Evolutionary conservation across 192 early-diverging fungal genomes (phyloP), one percentile per base, ranked within the genome.

Genomic region (Piromyces finnis): DNA sequence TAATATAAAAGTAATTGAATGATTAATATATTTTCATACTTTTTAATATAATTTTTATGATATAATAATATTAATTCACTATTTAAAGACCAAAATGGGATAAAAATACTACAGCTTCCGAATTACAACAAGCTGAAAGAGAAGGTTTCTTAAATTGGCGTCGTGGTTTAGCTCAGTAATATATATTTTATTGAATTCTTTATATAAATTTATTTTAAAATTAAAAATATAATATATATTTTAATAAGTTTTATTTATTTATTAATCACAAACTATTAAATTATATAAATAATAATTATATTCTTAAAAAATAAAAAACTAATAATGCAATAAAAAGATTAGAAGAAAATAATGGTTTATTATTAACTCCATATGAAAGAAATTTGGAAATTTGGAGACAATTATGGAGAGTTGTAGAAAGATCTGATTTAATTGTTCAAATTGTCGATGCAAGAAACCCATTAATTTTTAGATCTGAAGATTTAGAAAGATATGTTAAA

Each of bases 301-400:
- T n/a, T n/a, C n/a, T n/a, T n/a, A n/a, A n/a, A n/a, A n/a, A n/a
- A n/a, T n/a, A n/a, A n/a, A n/a, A n/a, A n/a, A n/a, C n/a, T n/a
- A n/a, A n/a, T n/a, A n/a, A n/a, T n/a, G n/a, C n/a, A n/a, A n/a
- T n/a, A n/a, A n/a, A n/a, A n/a, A 94, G 87, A 28, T 85, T 99
- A 78, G 94, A 98, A 83, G 98, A 99, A 82, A 91, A 95, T 26
- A 94, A 98, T 82, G 94, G 94, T 0, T 85, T 99, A 28, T 82
- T 99, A 78, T 85, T 99, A 85, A 99, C 98, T 27, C 98, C 98
- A 30, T 99, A 96, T 81, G 98, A 99, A 87, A 92, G 96, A 78
- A 99, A 99, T 86, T 81, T 99, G 28, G 98, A 99, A 86, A 94
- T 99, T 29, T 99, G 97, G 97, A 88, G 97, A 79, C 98, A 99